These are phyloP conservation scores for Cryptococcus depauperatus DNA, from an alignment of 1,284 basidiomycete species.

Conservation along the genomic window DNA sequence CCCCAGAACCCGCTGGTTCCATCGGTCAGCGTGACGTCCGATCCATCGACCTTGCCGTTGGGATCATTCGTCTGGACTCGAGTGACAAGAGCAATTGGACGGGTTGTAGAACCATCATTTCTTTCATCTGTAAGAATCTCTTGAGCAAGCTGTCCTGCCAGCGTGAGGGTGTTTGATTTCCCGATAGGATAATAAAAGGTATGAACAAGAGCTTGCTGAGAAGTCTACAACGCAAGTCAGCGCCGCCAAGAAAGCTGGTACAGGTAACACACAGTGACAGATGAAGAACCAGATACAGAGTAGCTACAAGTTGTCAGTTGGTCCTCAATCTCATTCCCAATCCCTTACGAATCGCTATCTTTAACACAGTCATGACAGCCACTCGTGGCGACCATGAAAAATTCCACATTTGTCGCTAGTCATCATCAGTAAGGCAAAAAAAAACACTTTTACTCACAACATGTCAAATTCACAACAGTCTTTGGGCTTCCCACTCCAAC, in stretches of 20 bases:
- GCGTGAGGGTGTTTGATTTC: constrained; percentile 15
- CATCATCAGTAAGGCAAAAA: constrained; percentile 3
- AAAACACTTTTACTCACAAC: constrained; percentile 23
- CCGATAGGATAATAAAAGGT: constrained; percentile 25
- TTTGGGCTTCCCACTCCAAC: constrained; percentile 29
- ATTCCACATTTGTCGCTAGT: constrained; percentile 36
- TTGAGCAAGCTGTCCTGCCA: constrained; percentile 14
- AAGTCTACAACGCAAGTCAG: constrained; percentile 2
- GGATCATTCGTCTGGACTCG: constrained; percentile 10
- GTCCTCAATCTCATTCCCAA: too few species aligned
- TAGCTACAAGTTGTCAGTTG: constrained; percentile 4
- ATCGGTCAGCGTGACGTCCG: constrained; percentile 9
- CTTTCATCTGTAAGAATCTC: constrained; percentile 26
- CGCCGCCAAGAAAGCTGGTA: background rate
- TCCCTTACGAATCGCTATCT: constrained; percentile 13
- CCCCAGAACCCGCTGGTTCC: constrained; percentile 38
- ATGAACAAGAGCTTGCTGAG: constrained; percentile 18
- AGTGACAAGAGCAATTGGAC: constrained; percentile 8
- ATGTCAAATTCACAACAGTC: constrained; percentile 30
- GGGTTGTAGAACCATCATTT: constrained; percentile 11
- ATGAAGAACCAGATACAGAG: constrained; percentile 9
- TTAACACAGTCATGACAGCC: constrained; percentile 23
- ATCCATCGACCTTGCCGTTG: constrained; percentile 2
- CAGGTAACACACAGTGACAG: constrained; percentile 16
- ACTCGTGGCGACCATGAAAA: constrained; percentile 25